Percentiles rank a stretch among this genome's conserved stretches.
Evolutionary conservation across 768 basidiomycete species (phyloP).

Genomic region (Rhodotorula sphaerocarpa): DNA sequence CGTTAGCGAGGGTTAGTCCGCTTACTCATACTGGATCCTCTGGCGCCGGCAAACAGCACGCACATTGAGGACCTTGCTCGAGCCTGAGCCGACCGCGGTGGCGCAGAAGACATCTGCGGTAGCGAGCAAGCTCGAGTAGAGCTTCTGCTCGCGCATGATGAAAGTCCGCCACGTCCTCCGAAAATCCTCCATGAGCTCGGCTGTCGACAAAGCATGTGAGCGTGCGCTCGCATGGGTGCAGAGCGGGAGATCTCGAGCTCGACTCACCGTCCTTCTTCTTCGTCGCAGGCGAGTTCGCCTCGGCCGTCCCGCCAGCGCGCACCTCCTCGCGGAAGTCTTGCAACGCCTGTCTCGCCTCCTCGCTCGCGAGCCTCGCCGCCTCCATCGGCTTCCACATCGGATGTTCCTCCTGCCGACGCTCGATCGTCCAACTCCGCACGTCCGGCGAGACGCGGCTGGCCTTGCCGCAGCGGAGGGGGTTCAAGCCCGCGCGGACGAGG

Average conservation of each 20-base stretch:
- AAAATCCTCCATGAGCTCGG: slow-evolving; percentile 40
- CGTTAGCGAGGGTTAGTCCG: too few species aligned
- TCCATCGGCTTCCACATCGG: slow-evolving; percentile 50
- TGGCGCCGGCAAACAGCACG: too few species aligned
- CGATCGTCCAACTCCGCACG: slow-evolving; percentile 56
- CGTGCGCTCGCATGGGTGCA: background rate
- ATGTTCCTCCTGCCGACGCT: slow-evolving; percentile 58
- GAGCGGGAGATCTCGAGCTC: background rate
- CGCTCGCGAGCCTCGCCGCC: slow-evolving; percentile 37
- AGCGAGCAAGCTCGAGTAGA: slow-evolving; percentile 58
- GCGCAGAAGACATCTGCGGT: slow-evolving; percentile 60
- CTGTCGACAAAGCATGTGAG: background rate
- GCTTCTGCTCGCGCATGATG: slow-evolving; percentile 55
- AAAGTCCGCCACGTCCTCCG: slow-evolving; percentile 47
- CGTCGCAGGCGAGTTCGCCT: background rate
- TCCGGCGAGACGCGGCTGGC: slow-evolving; percentile 55
- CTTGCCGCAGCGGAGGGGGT: slow-evolving; percentile 68
- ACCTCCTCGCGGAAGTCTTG: slow-evolving; percentile 45
- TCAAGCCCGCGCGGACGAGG: slow-evolving; percentile 53
- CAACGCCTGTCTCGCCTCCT: slow-evolving; percentile 8
- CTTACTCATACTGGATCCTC: too few species aligned
- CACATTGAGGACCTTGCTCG: slow-evolving; percentile 21
- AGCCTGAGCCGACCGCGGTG: slow-evolving; percentile 31
- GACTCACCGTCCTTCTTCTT: background rate
- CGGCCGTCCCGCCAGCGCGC: background rate